A percentile compares a stretch with the other conserved stretches of the same genome.
Evolutionary conservation across 2,329 filamentous ascomycete species (phyloP).

Genomic region (Calonectria ilicicola): DNA sequence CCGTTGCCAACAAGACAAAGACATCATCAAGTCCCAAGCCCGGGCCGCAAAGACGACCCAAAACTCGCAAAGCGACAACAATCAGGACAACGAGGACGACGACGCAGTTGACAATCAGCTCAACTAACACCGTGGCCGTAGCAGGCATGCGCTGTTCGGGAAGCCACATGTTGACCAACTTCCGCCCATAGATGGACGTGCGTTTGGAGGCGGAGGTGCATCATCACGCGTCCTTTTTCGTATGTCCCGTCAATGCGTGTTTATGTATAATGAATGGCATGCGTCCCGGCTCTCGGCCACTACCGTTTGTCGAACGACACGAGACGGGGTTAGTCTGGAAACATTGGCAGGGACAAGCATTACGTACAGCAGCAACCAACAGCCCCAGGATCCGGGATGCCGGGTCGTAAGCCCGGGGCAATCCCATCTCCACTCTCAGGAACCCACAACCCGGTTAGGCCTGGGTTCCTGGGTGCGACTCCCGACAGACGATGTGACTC

Average conservation of each 20-base stretch:
- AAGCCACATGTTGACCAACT: conserved; percentile 27
- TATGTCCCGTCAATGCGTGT: background rate
- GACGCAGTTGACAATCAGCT: conserved; percentile 47
- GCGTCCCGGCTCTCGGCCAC: background rate
- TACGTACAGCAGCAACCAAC: background rate
- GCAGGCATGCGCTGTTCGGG: conserved; percentile 28
- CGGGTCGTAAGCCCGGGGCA: background rate
- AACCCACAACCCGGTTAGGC: background rate
- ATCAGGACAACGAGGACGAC: conserved; percentile 45
- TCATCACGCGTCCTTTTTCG: background rate
- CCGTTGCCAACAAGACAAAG: conserved; percentile 43
- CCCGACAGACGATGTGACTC: background rate
- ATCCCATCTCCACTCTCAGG: background rate
- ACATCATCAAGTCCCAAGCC: conserved; percentile 50
- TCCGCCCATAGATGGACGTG: background rate
- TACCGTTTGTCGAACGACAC: background rate
- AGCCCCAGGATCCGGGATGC: background rate
- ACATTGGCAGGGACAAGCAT: background rate
- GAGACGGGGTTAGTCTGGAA: background rate
- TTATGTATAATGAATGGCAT: background rate
- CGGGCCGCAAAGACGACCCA: conserved; percentile 44
- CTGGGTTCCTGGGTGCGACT: background rate
- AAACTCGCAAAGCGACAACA: conserved; percentile 43
- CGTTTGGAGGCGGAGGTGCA: background rate
- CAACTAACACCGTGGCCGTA: conserved; percentile 40